phyloP scores from a whole-genome alignment of 2,329 filamentous ascomycete genomes.

The Gaeumannomyces sp. region DNA sequence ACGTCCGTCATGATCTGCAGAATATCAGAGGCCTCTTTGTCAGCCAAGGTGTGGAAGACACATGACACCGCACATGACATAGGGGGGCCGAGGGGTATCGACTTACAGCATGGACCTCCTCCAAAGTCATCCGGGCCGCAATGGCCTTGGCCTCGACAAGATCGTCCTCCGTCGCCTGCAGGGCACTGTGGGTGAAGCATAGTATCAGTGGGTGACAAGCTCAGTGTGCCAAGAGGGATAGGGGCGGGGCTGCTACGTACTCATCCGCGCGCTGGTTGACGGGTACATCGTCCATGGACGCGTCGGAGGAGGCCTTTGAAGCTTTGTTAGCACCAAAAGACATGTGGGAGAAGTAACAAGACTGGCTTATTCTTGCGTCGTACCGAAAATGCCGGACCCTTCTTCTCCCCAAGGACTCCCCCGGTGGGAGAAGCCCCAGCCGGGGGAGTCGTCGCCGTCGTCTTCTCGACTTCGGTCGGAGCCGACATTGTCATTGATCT shows the following conservation, averaged over 20 bases:
- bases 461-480: background rate
- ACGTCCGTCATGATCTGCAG: conserved; percentile 29
- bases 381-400: background rate
- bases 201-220: background rate
- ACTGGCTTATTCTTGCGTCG: background rate
- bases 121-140: conserved; percentile 14
- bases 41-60: background rate
- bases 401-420: background rate
- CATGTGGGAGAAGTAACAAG: too few species aligned
- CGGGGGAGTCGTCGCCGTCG: background rate
- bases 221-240: background rate
- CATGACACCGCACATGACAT: background rate
- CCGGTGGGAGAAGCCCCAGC: background rate
- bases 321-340: background rate
- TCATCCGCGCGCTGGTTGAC: background rate
- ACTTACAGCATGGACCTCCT: conserved; percentile 14
- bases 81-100: background rate
- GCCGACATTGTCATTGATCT: conserved; percentile 1
- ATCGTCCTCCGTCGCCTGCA: conserved; percentile 16
- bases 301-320: background rate
- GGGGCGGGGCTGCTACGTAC: background rate
- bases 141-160: conserved; percentile 15
- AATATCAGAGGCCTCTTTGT: background rate
- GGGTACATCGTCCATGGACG: background rate
- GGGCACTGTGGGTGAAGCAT: background rate